These are phyloP conservation scores for Pythium brachiatum DNA, from an alignment of 352 stramenopile genomes.

Conservation along the genomic window DNA sequence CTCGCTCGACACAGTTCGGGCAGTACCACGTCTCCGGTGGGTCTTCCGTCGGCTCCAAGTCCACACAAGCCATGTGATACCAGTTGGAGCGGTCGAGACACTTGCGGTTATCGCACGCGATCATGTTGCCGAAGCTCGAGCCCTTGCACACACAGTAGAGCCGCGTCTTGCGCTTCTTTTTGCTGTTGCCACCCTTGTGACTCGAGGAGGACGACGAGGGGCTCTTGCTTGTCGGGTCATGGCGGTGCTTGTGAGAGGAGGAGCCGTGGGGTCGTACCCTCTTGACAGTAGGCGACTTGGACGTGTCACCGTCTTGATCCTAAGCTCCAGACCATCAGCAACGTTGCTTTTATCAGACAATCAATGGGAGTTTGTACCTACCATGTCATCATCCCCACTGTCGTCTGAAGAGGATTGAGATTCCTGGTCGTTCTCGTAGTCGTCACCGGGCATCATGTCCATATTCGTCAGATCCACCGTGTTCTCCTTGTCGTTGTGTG, in stretches of 20 bases:
- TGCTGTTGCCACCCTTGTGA: constrained; percentile 39
- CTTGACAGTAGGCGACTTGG: constrained; percentile 2
- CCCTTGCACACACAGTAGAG: constrained; percentile 79
- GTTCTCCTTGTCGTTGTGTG: constrained; percentile 34
- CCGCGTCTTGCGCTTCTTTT: constrained; percentile 60
- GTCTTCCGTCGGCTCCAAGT: constrained; percentile 43
- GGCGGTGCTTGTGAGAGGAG: not conserved
- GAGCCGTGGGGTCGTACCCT: not conserved
- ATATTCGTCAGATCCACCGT: constrained; percentile 5
- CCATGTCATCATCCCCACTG: constrained; percentile 6
- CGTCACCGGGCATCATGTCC: not conserved
- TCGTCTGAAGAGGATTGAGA: not conserved
- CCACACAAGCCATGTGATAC: constrained; percentile 82
- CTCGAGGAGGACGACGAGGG: constrained; percentile 6
- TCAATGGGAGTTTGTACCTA: not conserved
- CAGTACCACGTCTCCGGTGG: constrained; percentile 77
- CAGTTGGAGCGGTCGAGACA: constrained; percentile 79
- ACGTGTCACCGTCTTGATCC: not conserved
- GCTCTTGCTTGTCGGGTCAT: constrained; percentile 1
- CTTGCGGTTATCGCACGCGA: constrained; percentile 80
- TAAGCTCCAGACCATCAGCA: not conserved
- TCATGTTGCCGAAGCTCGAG: constrained; percentile 77
- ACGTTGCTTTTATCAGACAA: not conserved
- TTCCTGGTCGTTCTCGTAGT: not conserved
- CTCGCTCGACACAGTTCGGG: constrained; percentile 53